Percentiles rank a stretch among this genome's conserved stretches.
Evolutionary conservation across 2,329 filamentous ascomycete species (phyloP).

Genomic region (Lasiodiplodia citricola): DNA sequence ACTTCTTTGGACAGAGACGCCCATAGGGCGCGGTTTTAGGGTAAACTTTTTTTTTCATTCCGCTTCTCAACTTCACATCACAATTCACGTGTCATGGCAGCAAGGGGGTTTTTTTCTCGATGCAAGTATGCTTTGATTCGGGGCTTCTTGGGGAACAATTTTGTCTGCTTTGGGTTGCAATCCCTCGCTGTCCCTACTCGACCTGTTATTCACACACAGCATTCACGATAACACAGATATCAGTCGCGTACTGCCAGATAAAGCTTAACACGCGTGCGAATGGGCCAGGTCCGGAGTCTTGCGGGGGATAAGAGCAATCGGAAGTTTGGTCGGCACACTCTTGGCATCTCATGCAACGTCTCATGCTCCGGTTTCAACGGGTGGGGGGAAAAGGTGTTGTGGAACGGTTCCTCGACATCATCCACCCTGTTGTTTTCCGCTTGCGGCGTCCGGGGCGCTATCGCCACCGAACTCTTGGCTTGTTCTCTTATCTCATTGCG

Average conservation of each 20-base stretch:
- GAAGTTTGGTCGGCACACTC: background rate
- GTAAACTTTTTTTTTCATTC: slow-evolving; percentile 5
- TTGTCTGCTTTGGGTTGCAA: background rate
- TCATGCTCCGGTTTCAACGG: slow-evolving; percentile 7
- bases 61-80: background rate
- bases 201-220: background rate
- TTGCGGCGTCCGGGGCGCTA: background rate
- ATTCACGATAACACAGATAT: background rate
- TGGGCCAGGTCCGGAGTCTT: background rate
- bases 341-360: slow-evolving; percentile 2
- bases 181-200: slow-evolving; percentile 1
- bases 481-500: background rate
- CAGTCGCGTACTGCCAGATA: background rate
- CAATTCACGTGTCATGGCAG: slow-evolving; percentile 14
- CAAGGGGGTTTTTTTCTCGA: background rate
- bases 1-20: slow-evolving; percentile 18
- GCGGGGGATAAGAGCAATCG: background rate
- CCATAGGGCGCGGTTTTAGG: background rate
- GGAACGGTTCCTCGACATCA: background rate
- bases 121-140: background rate
- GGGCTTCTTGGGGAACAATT: background rate
- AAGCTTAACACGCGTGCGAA: slow-evolving; percentile 19
- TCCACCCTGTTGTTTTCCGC: background rate
- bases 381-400: background rate
- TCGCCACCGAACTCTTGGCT: background rate